These are phyloP conservation scores for Arthroderma uncinatum DNA, from an alignment of 2,329 filamentous ascomycete genomes.

Conservation along the genomic window DNA sequence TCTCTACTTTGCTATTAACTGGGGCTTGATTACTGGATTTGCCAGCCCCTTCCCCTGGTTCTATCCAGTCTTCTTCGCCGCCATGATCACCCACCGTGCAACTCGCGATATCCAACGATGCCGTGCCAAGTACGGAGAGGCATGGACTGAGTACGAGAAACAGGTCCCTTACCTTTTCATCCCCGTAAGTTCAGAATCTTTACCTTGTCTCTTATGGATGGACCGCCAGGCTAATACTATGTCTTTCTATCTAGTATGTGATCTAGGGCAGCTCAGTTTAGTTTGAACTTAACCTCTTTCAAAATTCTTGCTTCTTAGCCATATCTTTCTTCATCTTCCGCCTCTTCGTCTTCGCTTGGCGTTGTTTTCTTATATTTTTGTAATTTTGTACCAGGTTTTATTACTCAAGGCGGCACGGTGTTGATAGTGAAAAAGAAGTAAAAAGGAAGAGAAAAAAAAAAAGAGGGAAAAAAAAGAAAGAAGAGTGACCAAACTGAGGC, in stretches of 20 bases:
- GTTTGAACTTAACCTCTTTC: background rate
- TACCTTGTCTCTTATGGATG: background rate
- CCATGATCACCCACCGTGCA: conserved; percentile 72
- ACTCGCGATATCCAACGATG: conserved; percentile 65
- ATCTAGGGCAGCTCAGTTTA: background rate
- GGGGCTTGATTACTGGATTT: conserved; percentile 75
- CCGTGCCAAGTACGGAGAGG: conserved; percentile 65
- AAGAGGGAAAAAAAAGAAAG: background rate
- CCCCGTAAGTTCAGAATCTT: conserved; percentile 42
- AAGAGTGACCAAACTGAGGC: background rate
- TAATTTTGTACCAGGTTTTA: background rate
- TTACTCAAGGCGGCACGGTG: too few species aligned
- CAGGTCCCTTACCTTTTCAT: conserved; percentile 77
- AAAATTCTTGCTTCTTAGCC: background rate
- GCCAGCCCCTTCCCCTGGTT: conserved; percentile 79
- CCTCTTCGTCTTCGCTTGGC: background rate
- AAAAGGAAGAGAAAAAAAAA: background rate
- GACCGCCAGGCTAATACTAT: background rate
- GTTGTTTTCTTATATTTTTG: background rate
- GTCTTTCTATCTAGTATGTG: background rate
- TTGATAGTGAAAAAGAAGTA: too few species aligned
- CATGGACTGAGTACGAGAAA: conserved; percentile 70
- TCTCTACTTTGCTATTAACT: conserved; percentile 62
- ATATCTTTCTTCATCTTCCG: background rate
- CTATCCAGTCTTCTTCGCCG: conserved; percentile 68